Conservation (phyloP, 805 yeast genomes). For the Metschnikowia lunata region DNA sequence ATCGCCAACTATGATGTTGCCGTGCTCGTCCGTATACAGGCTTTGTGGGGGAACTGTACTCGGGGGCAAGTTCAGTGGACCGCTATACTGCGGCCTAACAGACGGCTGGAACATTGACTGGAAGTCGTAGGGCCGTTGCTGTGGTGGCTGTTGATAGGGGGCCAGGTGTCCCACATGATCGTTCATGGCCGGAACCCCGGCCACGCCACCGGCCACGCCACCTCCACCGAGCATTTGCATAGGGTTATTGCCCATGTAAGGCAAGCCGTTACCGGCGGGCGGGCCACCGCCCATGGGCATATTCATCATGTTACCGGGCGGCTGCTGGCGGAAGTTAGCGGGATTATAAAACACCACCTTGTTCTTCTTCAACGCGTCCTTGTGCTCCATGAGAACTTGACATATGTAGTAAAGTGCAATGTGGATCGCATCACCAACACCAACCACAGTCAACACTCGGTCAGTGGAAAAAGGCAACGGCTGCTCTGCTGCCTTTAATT, state of each 20-base stretch:
- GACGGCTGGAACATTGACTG: conserved; percentile 40
- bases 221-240: conserved; percentile 11
- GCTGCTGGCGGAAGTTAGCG: not conserved
- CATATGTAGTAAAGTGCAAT: conserved; percentile 75
- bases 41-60: conserved; percentile 19
- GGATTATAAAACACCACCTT: conserved; percentile 60
- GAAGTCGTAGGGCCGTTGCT: conserved; percentile 31
- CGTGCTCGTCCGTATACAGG: conserved; percentile 41
- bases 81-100: conserved; percentile 25
- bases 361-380: conserved; percentile 46
- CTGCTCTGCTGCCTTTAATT: conserved; percentile 66
- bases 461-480: conserved; percentile 75
- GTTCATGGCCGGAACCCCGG: conserved; percentile 10
- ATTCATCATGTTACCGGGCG: conserved; percentile 16
- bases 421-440: conserved; percentile 84
- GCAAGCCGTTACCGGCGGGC: conserved; percentile 18
- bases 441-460: conserved; percentile 62
- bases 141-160: not conserved
- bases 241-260: conserved; percentile 15
- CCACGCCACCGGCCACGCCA: not conserved
- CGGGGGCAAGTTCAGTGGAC: conserved; percentile 12
- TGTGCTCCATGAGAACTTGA: conserved; percentile 61
- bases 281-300: conserved; percentile 11
- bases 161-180: not conserved
- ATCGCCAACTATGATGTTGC: conserved; percentile 41